These are phyloP conservation scores for Sporothrix pseudoabietina DNA, from an alignment of 2,329 filamentous ascomycete species.

Conservation along the genomic window DNA sequence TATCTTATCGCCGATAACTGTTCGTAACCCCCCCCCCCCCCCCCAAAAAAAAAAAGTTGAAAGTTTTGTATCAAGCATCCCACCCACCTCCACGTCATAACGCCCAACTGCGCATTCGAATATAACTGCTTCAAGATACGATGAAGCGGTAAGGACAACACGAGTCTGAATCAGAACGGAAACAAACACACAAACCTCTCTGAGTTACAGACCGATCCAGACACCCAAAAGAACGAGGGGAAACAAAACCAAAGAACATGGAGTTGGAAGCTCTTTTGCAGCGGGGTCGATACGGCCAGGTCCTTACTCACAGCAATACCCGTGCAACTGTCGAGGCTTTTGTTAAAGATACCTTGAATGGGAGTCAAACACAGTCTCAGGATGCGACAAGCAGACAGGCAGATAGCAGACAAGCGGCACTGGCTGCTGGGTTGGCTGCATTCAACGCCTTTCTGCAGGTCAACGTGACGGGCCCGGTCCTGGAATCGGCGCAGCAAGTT, in stretches of 20 bases:
- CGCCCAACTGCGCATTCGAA: background rate
- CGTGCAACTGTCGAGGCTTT: slow-evolving; percentile 25
- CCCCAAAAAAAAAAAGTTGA: background rate
- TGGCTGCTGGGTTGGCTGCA: slow-evolving; percentile 64
- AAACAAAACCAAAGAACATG: slow-evolving; percentile 22
- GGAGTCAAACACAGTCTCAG: background rate
- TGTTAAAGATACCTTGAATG: slow-evolving; percentile 11
- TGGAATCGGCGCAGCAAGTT: slow-evolving; percentile 48
- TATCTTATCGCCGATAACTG: slow-evolving; percentile 33
- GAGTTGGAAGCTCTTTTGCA: slow-evolving; percentile 12
- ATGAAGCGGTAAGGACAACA: background rate
- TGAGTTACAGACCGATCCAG: background rate
- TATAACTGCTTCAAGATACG: background rate
- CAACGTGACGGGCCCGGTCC: slow-evolving; percentile 83
- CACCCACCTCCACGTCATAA: slow-evolving; percentile 23
- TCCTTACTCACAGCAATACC: slow-evolving; percentile 22
- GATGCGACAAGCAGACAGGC: background rate
- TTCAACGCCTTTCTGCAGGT: slow-evolving; percentile 81
- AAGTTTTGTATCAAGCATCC: slow-evolving; percentile 26
- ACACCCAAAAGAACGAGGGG: no score
- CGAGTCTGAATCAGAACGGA: background rate
- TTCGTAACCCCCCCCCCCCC: background rate
- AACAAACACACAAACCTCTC: background rate
- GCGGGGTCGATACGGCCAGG: slow-evolving; percentile 30
- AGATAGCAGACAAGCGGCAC: slow-evolving; percentile 8